Evolutionary conservation across 176 grass and related monocot genomes (phyloP), one percentile per base, ranked within the genome.

Genomic region (Microstegium vimineum): DNA sequence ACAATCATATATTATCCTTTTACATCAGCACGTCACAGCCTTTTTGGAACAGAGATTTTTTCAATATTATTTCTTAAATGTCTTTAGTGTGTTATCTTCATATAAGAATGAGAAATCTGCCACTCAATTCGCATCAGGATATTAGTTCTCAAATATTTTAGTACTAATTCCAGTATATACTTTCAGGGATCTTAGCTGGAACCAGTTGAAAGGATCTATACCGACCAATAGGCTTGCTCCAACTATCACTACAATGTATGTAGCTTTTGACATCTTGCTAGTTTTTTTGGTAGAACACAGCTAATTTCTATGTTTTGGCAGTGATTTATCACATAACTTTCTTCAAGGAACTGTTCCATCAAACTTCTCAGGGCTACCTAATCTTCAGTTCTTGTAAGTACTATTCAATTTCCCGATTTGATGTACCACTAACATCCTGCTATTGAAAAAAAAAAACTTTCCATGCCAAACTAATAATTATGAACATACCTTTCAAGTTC

Each of bases 121-220:
- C 13, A 36, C 64, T 62, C 31, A 69, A 8, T 71, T 76, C 8
- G 8, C 33, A 71, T 15, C 27, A 37, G 36, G 65, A 54, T 36
- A 75, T 52, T 75, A 52, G 54, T 59, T 80, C 67, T 20, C 51
- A 35, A 18, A 37, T 71, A 56, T 56, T 25, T 71, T 34, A 16
- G 65, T 47, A 33, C 28, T 51, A 83, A 73, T 60, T 81, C n/a
- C 52, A 22, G 49, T 69, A 52, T 81, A 79, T 38, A 51, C 49
- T 99, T 93, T 93, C 93, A 99, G 96, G 85, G 96, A 99, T 93
- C 93, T 99, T 77, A 95, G 96, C 81, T 92, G 80, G 89, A 99
- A 99, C 89, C 79, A 95, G 69, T 80, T 99, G 87, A 90, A 62
- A 8, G 96, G 96, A 45, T 75, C 79, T 64, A 83, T 99, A 88